A percentile compares a stretch with the other conserved stretches of the same genome.
Conservation (phyloP, 345 rosid genomes). For the Zanthoxylum bungeanum region DNA sequence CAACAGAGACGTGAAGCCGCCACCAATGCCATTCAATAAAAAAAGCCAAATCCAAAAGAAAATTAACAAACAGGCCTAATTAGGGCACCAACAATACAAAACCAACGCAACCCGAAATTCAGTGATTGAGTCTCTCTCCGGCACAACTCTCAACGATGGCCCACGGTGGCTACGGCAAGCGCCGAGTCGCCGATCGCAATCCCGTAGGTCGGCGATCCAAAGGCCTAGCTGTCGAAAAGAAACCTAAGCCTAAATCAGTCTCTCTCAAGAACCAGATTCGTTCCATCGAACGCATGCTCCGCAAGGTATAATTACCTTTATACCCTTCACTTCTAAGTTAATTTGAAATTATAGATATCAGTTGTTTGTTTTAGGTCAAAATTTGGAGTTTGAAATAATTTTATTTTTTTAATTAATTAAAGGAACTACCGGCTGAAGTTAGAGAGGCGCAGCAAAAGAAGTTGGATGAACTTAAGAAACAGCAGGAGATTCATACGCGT, state of each 20-base stretch:
- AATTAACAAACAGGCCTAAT: not conserved
- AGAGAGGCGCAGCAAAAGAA: constrained; percentile 71
- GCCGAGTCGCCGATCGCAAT: constrained; percentile 59
- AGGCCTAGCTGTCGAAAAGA: constrained; percentile 68
- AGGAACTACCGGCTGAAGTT: constrained; percentile 75
- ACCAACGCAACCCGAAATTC: not conserved
- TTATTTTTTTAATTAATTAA: not conserved
- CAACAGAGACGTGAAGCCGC: no score
- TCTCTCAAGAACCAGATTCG: constrained; percentile 95
- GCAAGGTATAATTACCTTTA: constrained; percentile 48
- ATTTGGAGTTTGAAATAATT: no score
- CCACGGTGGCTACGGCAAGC: constrained; percentile 90
- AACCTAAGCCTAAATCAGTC: constrained; percentile 64
- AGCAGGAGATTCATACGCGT: constrained; percentile 80
- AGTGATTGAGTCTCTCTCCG: not conserved
- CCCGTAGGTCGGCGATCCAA: constrained; percentile 79
- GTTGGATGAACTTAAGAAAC: constrained; percentile 74
- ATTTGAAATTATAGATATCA: no score
- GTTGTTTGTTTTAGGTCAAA: no score
- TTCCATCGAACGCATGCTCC: constrained; percentile 92
- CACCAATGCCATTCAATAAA: no score
- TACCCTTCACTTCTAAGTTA: no score
- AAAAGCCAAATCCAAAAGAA: no score
- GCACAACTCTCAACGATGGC: constrained; percentile 67
- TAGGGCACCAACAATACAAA: constrained; percentile 2